phyloP scores from a whole-genome alignment of 768 basidiomycete species.

The Leucogyrophana mollusca region DNA sequence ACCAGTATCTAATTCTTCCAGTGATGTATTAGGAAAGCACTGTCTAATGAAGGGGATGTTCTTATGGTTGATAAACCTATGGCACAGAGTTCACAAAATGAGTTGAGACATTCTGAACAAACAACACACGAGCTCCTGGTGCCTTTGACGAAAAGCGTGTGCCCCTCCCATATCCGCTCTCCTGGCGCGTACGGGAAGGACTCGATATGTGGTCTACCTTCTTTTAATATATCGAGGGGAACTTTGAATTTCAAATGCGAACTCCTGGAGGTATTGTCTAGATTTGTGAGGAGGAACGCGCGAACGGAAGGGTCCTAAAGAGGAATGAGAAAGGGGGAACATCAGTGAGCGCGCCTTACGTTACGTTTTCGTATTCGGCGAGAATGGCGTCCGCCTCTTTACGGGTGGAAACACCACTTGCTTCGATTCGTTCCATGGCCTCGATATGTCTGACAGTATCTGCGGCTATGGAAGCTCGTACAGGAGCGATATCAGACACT shows the following conservation, averaged over 20 bases:
- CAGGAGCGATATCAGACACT: conserved; percentile 82
- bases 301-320: conserved; percentile 70
- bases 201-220: conserved; percentile 66
- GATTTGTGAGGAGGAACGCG: conserved; percentile 86
- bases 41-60: conserved; percentile 59
- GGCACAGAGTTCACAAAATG: background rate
- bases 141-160: conserved; percentile 76
- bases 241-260: conserved; percentile 63
- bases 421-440: conserved; percentile 75
- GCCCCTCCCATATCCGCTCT: conserved; percentile 53
- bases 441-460: conserved; percentile 69
- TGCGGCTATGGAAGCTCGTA: conserved; percentile 49
- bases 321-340: background rate
- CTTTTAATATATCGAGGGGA: conserved; percentile 64
- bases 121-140: conserved; percentile 62
- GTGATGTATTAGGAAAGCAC: conserved; percentile 71
- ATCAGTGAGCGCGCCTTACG: conserved; percentile 13
- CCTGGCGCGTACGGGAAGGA: conserved; percentile 71
- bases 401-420: conserved; percentile 52
- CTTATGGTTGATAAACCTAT: conserved; percentile 71
- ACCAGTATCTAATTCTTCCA: conserved; percentile 68
- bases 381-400: conserved; percentile 71
- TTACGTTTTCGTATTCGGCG: conserved; percentile 58
- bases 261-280: conserved; percentile 35
- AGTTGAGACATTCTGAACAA: background rate